Percentiles rank a stretch among this genome's conserved stretches.
Evolutionary conservation across 2,329 filamentous ascomycete species (phyloP).

Genomic region (Xylaria sp.): DNA sequence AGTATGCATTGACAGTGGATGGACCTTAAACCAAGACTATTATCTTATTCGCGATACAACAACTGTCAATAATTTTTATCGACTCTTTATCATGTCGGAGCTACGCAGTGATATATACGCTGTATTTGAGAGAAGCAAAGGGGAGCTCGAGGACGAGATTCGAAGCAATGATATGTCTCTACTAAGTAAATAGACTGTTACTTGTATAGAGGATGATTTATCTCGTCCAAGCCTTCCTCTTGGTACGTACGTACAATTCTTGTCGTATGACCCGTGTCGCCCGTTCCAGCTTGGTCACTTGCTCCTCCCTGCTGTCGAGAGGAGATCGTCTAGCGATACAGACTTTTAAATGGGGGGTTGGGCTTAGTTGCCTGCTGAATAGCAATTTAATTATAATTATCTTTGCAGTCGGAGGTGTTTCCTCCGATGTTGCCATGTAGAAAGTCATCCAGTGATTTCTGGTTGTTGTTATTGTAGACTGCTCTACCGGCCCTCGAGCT

Average conservation of each 20-base stretch:
- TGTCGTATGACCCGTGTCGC: neutral
- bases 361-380: neutral
- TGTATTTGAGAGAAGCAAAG: neutral
- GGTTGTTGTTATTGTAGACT: neutral
- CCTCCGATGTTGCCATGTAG: too few relatives aligned
- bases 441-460: neutral
- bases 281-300: neutral
- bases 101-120: neutral
- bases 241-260: neutral
- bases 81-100: too few relatives aligned
- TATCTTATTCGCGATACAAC: neutral
- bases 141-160: neutral
- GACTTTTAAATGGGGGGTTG: neutral
- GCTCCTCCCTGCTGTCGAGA: neutral
- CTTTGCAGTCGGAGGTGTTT: neutral
- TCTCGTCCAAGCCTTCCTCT: neutral
- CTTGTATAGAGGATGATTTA: neutral
- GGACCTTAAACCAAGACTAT: too few relatives aligned
- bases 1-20: neutral
- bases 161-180: neutral
- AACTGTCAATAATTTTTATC: too few relatives aligned
- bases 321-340: neutral
- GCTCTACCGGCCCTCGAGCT: neutral
- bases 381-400: neutral
- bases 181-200: neutral